Evolutionary conservation across 192 early-diverging fungal species (phyloP).

Genomic region (Coemansia sp.): DNA sequence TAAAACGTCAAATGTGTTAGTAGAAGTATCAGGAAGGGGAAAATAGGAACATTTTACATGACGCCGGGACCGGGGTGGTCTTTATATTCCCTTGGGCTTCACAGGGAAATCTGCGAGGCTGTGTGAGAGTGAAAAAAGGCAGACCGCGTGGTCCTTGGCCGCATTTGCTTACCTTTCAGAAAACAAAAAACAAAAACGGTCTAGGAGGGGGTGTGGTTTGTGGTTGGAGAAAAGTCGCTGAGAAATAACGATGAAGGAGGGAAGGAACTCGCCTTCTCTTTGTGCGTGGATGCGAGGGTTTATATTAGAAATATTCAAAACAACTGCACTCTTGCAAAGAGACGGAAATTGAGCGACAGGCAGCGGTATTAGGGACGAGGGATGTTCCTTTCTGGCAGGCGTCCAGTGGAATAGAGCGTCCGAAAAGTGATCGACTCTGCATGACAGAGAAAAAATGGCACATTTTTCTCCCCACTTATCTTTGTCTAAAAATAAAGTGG

Average conservation of each 20-base stretch:
- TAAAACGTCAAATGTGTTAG: slow-evolving; percentile 17
- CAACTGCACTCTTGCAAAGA: slow-evolving; percentile 18
- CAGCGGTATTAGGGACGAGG: neutral
- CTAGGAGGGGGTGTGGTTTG: slow-evolving; percentile 14
- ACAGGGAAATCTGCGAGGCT: no score
- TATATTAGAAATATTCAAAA: slow-evolving; percentile 39
- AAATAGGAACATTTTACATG: slow-evolving; percentile 4
- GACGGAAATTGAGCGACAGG: slow-evolving; percentile 11
- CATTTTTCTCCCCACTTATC: slow-evolving; percentile 8
- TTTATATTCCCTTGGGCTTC: slow-evolving; percentile 16
- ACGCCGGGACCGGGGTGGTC: slow-evolving; percentile 25
- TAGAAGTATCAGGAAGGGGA: slow-evolving; percentile 17
- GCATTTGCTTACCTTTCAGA: slow-evolving; percentile 26
- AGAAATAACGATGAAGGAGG: slow-evolving; percentile 48
- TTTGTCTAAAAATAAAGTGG: slow-evolving; percentile 26
- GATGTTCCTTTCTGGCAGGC: slow-evolving; percentile 9
- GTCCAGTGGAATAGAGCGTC: slow-evolving; percentile 18
- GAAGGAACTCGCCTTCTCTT: slow-evolving; percentile 25
- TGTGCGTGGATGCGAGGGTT: slow-evolving; percentile 23
- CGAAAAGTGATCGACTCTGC: slow-evolving; percentile 35
- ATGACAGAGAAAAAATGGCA: slow-evolving; percentile 12
- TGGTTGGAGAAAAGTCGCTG: slow-evolving; percentile 44
- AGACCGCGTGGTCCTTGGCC: neutral
- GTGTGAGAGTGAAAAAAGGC: neutral
- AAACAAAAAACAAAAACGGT: slow-evolving; percentile 42